Conservation (phyloP, 2,329 filamentous ascomycete genomes). For the Seiridium unicorne region DNA sequence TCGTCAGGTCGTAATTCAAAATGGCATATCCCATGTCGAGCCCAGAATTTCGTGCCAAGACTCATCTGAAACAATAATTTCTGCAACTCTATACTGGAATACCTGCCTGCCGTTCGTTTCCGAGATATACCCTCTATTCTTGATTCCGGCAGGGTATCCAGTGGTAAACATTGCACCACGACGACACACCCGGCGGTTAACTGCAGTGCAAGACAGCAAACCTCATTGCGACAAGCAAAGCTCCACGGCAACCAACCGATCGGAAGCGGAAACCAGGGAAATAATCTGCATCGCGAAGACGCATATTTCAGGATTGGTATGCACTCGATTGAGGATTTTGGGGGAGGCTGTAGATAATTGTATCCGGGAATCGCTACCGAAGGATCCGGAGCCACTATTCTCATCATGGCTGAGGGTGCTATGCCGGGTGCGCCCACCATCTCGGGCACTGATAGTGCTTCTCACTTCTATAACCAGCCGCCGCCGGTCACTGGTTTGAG, state of each 20-base stretch:
- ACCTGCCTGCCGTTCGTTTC: too few relatives aligned
- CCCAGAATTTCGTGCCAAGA: neutral
- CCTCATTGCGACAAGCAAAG: too few relatives aligned
- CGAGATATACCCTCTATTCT: too few relatives aligned
- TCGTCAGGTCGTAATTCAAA: neutral
- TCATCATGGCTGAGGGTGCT: conserved; percentile 12
- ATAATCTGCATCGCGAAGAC: too few relatives aligned
- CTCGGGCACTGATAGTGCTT: conserved; percentile 10
- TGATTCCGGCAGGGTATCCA: too few relatives aligned
- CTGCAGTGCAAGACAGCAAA: too few relatives aligned
- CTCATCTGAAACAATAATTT: neutral
- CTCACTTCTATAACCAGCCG: conserved; percentile 12
- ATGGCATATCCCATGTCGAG: neutral
- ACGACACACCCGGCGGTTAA: too few relatives aligned
- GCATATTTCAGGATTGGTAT: too few relatives aligned
- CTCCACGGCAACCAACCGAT: too few relatives aligned
- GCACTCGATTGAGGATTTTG: neutral
- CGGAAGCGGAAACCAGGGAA: too few relatives aligned
- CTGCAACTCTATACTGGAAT: too few relatives aligned
- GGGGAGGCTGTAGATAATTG: neutral
- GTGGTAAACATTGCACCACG: too few relatives aligned
- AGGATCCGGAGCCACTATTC: neutral
- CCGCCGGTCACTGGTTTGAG: conserved; percentile 10
- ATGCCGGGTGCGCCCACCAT: conserved; percentile 11
- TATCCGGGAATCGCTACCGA: neutral